phyloP scores from a whole-genome alignment of 208 protist species.

The Wallacemonas sp. region DNA sequence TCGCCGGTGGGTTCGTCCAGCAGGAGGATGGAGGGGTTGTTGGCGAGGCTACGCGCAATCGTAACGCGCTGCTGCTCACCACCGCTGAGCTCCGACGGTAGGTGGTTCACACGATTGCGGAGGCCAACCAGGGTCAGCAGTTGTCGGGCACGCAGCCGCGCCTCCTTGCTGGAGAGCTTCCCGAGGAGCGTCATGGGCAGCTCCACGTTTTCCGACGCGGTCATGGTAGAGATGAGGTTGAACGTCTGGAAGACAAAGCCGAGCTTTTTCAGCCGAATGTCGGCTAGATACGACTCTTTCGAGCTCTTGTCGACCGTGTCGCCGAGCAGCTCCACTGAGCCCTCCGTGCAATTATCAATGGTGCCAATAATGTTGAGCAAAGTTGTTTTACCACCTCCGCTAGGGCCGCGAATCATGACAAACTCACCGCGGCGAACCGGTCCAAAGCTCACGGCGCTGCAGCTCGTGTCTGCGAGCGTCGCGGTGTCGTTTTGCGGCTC shows the following conservation, averaged over 20 bases:
- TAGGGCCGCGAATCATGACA: constrained; percentile 97
- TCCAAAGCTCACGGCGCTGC: constrained; percentile 37
- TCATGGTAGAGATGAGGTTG: constrained; percentile 97
- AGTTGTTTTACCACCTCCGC: constrained; percentile 96
- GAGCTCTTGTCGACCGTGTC: constrained; percentile 61
- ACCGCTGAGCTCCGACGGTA: constrained; percentile 96
- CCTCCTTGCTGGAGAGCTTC: constrained; percentile 76
- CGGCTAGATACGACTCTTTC: constrained; percentile 78
- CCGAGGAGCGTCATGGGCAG: constrained; percentile 96
- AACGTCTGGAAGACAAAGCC: constrained; percentile 99
- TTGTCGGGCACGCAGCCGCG: constrained; percentile 84
- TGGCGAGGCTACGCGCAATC: constrained; percentile 92
- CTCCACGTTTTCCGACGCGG: constrained; percentile 97
- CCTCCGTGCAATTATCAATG: constrained; percentile 87
- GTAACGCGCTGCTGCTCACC: constrained; percentile 97
- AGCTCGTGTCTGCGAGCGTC: background rate
- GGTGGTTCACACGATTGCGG: constrained; percentile 94
- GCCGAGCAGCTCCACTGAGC: constrained; percentile 87
- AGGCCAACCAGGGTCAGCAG: constrained; percentile 94
- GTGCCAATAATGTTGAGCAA: constrained; percentile 95
- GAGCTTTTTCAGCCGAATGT: constrained; percentile 92
- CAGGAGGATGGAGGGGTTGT: constrained; percentile 95
- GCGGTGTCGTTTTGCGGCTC: background rate
- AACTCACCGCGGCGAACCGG: constrained; percentile 94
- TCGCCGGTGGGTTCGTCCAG: constrained; percentile 97